Evolutionary conservation across 2,329 filamentous ascomycete genomes (phyloP).

Genomic region (Cercospora sp.): DNA sequence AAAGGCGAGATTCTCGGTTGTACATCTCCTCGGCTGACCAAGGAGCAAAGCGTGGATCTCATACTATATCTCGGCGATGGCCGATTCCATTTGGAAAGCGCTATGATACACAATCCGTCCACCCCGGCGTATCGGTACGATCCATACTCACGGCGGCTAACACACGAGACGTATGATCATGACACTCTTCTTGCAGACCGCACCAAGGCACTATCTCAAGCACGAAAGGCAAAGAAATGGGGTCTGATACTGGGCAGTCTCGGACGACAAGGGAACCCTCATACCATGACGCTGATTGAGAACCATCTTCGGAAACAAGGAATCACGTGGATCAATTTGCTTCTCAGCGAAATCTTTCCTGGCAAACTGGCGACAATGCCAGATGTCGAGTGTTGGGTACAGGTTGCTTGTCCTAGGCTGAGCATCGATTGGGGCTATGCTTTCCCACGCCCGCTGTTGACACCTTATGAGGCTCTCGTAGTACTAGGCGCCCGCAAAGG

Average conservation of each 20-base stretch:
- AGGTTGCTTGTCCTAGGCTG: conserved; percentile 92
- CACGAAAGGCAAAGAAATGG: conserved; percentile 81
- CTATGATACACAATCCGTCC: conserved; percentile 96
- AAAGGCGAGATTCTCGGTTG: conserved; percentile 98
- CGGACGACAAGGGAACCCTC: conserved; percentile 90
- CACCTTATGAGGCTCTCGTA: conserved; percentile 91
- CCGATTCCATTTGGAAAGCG: conserved; percentile 92
- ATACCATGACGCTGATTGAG: conserved; percentile 87
- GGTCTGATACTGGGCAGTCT: conserved; percentile 91
- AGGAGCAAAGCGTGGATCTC: conserved; percentile 63
- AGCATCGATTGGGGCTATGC: conserved; percentile 99
- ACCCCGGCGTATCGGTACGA: conserved; percentile 95
- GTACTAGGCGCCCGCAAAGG: conserved; percentile 77
- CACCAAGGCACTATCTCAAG: conserved; percentile 71
- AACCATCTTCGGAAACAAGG: conserved; percentile 67
- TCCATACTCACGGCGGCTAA: conserved; percentile 89
- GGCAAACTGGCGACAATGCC: conserved; percentile 89
- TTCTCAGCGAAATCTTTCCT: conserved; percentile 94
- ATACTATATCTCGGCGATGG: conserved; percentile 91
- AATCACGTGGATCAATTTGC: conserved; percentile 78
- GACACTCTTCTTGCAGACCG: conserved; percentile 84
- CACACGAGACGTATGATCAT: conserved; percentile 88
- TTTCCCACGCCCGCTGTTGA: conserved; percentile 82
- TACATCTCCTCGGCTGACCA: conserved; percentile 74
- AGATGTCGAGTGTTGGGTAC: conserved; percentile 97